Evolutionary conservation across 768 basidiomycete species (phyloP).

Genomic region (Auricularia cornea): DNA sequence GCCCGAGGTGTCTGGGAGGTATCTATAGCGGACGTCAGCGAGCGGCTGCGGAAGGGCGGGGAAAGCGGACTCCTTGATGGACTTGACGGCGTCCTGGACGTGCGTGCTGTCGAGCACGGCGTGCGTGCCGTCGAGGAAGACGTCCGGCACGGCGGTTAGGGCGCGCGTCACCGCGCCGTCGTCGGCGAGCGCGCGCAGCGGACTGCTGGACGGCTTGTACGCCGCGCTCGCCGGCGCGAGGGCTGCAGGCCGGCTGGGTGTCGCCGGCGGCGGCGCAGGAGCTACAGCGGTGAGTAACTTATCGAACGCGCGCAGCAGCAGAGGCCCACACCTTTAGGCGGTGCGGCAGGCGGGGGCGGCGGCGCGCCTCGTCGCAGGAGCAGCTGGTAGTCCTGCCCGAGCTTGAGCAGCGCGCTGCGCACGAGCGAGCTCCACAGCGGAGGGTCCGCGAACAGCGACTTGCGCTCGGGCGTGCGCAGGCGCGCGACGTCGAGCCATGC

Average conservation of each 20-base stretch:
- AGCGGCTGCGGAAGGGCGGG: no score
- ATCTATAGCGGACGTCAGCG: no score
- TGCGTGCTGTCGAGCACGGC: slow-evolving; percentile 25
- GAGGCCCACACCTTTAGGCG: slow-evolving; percentile 21
- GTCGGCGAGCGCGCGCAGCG: slow-evolving; percentile 36
- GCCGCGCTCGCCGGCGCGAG: no score
- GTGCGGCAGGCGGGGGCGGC: slow-evolving; percentile 13
- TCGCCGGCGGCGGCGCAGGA: neutral
- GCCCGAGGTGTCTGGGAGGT: no score
- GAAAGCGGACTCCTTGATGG: neutral
- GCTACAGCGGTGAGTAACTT: neutral
- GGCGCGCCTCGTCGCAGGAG: slow-evolving; percentile 40
- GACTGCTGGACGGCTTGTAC: no score
- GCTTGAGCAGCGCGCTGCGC: slow-evolving; percentile 48
- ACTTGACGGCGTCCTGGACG: slow-evolving; percentile 26
- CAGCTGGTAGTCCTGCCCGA: slow-evolving; percentile 63
- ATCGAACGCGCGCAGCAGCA: slow-evolving; percentile 16
- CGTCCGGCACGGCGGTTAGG: slow-evolving; percentile 37
- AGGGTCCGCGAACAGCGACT: slow-evolving; percentile 57
- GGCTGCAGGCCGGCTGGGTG: no score
- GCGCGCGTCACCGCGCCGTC: slow-evolving; percentile 38
- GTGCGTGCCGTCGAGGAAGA: slow-evolving; percentile 33
- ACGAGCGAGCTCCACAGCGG: slow-evolving; percentile 55
- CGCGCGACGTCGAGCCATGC: slow-evolving; percentile 57
- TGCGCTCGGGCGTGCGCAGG: slow-evolving; percentile 36